These are phyloP conservation scores for Phaeophleospora eucalypticola DNA, from an alignment of 2,329 filamentous ascomycete species.

Conservation along the genomic window DNA sequence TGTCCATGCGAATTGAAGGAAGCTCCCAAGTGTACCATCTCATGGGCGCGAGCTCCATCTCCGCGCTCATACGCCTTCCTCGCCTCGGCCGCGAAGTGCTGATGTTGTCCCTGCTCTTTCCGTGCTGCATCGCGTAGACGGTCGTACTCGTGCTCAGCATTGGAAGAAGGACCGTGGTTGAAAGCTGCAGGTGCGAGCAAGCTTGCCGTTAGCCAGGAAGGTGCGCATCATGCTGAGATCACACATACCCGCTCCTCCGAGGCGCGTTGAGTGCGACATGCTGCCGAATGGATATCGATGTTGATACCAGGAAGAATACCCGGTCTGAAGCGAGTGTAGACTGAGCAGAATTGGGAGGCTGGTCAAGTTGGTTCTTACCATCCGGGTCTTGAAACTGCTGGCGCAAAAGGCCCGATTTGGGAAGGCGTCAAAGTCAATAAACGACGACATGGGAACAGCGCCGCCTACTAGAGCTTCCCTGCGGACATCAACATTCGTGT, in stretches of 20 bases:
- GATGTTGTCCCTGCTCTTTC: conserved; percentile 73
- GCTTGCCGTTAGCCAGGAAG: background rate
- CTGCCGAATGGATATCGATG: background rate
- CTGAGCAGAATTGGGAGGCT: no score
- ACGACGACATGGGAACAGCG: no score
- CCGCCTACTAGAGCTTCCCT: background rate
- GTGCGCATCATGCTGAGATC: background rate
- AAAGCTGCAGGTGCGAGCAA: conserved; percentile 55
- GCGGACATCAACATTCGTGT: background rate
- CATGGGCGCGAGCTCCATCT: conserved; percentile 78
- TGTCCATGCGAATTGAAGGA: background rate
- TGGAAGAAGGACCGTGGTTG: conserved; percentile 63
- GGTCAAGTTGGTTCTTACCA: no score
- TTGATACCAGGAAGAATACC: background rate
- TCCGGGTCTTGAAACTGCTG: no score
- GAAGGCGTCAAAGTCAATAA: no score
- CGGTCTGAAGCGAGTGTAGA: background rate
- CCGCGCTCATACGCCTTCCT: conserved; percentile 77
- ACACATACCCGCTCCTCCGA: background rate
- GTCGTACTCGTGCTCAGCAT: conserved; percentile 84
- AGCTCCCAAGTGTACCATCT: conserved; percentile 44
- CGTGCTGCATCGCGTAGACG: conserved; percentile 79
- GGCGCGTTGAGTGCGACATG: background rate
- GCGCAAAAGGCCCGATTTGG: no score
- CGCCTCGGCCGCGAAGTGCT: conserved; percentile 61